Evolutionary conservation across 192 early-diverging fungal species (phyloP).

Genomic region (Rhizophagus clarus): DNA sequence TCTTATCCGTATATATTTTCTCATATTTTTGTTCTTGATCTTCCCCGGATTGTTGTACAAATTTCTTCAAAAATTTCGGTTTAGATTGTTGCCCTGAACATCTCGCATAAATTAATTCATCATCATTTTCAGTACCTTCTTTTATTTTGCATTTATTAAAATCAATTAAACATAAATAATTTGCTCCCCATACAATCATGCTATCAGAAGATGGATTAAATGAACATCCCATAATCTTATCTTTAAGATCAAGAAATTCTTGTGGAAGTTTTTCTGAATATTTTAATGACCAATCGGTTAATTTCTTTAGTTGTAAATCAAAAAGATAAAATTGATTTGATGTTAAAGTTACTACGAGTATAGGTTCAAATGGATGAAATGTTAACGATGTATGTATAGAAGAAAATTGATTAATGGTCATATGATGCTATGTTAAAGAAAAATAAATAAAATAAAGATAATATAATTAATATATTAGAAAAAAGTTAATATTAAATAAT

Average conservation of each 20-base stretch:
- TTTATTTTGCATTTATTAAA: slow-evolving; percentile 59
- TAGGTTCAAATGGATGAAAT: slow-evolving; percentile 63
- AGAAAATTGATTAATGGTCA: slow-evolving; percentile 61
- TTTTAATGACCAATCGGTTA: slow-evolving; percentile 83
- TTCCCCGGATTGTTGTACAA: slow-evolving; percentile 37
- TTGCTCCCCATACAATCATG: slow-evolving; percentile 69
- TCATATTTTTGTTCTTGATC: slow-evolving; percentile 39
- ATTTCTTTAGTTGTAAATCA: slow-evolving; percentile 65
- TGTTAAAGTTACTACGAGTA: slow-evolving; percentile 58
- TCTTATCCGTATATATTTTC: slow-evolving; percentile 50
- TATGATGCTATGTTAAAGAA: slow-evolving; percentile 58
- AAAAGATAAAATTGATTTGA: slow-evolving; percentile 81
- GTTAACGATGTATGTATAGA: slow-evolving; percentile 66
- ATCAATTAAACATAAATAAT: slow-evolving; percentile 76
- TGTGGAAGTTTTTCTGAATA: slow-evolving; percentile 69
- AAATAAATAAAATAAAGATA: too few species aligned
- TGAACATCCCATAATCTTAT: slow-evolving; percentile 74
- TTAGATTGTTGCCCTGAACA: slow-evolving; percentile 49
- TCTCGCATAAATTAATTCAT: slow-evolving; percentile 43
- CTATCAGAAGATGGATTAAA: slow-evolving; percentile 65
- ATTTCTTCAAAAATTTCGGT: slow-evolving; percentile 34
- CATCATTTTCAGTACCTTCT: slow-evolving; percentile 30
- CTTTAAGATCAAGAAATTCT: slow-evolving; percentile 62
- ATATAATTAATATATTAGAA: slow-evolving; percentile 4
- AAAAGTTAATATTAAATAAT: slow-evolving; percentile 5